Conservation (phyloP, 352 stramenopile genomes). For the Phytophthora agathidicida region DNA sequence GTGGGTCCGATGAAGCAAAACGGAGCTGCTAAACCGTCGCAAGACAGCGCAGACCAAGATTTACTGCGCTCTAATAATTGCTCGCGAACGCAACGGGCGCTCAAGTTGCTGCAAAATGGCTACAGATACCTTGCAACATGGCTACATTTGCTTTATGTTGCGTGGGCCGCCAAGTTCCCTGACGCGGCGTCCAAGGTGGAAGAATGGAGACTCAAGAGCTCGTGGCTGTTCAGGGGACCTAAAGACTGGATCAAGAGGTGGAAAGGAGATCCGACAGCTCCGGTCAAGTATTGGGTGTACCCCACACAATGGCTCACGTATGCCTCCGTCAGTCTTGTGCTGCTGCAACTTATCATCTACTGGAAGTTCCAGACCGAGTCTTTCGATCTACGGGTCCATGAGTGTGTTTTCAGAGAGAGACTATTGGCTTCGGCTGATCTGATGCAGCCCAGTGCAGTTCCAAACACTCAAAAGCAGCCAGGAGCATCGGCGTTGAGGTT, state of each 20-base stretch:
- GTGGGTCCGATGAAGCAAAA: constrained; percentile 16
- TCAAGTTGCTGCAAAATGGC: constrained; percentile 21
- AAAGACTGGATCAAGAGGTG: constrained; percentile 29
- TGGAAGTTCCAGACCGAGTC: constrained; percentile 53
- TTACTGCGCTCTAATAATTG: constrained; percentile 10
- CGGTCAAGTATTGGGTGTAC: constrained; percentile 70
- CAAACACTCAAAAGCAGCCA: constrained; percentile 18
- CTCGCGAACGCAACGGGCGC: not conserved
- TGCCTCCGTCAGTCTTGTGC: constrained; percentile 52
- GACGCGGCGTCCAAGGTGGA: constrained; percentile 19
- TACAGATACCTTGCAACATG: constrained; percentile 15
- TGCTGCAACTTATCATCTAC: constrained; percentile 53
- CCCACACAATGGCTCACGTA: constrained; percentile 72
- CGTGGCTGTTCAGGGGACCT: constrained; percentile 8
- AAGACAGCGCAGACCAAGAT: constrained; percentile 2
- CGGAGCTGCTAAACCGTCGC: constrained; percentile 14
- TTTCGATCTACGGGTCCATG: constrained; percentile 62
- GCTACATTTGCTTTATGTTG: constrained; percentile 30
- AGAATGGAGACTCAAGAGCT: constrained; percentile 18
- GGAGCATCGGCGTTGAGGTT: constrained; percentile 43
- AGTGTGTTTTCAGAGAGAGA: constrained; percentile 70
- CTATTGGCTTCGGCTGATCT: constrained; percentile 44
- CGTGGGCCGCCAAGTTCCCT: constrained; percentile 31
- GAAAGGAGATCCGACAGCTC: constrained; percentile 21
- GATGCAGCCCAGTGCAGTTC: constrained; percentile 18